phyloP scores from a whole-genome alignment of 306 rosid genomes.

The Prunus mongolica region DNA sequence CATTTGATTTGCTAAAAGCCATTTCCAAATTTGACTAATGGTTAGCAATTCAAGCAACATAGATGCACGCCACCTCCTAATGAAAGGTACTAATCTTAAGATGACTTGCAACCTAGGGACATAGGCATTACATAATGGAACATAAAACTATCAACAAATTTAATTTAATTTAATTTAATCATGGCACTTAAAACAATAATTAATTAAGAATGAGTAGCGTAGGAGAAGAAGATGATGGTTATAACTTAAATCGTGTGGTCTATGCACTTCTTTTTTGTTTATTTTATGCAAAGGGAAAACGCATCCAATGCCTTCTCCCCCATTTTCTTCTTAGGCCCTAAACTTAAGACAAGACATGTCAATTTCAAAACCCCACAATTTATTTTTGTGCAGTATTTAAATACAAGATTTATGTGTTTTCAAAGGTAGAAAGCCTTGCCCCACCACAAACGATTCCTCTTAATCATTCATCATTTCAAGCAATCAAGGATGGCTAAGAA shows the following conservation, averaged over 20 bases:
- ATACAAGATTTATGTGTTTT: background rate
- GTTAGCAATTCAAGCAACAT: background rate
- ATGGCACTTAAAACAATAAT: background rate
- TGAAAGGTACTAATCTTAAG: background rate
- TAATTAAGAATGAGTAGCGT: constrained; percentile 16
- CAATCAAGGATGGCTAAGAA: constrained; percentile 22
- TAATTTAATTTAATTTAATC: no score
- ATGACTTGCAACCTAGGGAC: constrained; percentile 6
- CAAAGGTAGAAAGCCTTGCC: constrained; percentile 3
- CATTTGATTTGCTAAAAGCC: background rate
- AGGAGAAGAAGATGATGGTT: constrained; percentile 16
- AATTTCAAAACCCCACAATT: constrained; percentile 20
- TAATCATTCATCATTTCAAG: constrained; percentile 6
- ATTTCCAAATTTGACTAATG: background rate
- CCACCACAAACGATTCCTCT: constrained; percentile 31
- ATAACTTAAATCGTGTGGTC: background rate
- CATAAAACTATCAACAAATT: background rate
- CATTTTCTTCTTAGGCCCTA: constrained; percentile 23
- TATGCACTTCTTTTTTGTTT: constrained; percentile 3
- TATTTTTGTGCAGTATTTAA: background rate
- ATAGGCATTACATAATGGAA: constrained; percentile 11
- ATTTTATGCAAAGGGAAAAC: constrained; percentile 10
- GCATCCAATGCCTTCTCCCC: constrained; percentile 24
- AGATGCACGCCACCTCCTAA: background rate
- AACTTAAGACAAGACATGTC: constrained; percentile 26